Evolutionary conservation across 2,329 filamentous ascomycete genomes (phyloP).

Genomic region (Fusarium luffae): DNA sequence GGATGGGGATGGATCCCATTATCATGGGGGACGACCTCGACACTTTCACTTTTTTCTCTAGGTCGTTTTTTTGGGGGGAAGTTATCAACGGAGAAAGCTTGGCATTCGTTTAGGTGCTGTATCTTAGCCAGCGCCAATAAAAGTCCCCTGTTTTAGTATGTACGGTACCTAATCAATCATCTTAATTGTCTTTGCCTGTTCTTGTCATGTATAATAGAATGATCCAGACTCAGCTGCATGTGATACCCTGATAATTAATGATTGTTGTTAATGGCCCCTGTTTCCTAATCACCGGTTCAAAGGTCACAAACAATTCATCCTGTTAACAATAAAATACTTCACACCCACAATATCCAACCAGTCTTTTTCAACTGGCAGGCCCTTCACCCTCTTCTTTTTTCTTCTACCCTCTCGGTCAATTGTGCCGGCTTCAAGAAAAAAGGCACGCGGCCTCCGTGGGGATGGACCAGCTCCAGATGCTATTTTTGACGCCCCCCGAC

Average conservation of each 20-base stretch:
- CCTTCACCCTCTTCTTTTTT: background rate
- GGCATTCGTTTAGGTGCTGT: slow-evolving; percentile 16
- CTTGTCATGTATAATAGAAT: background rate
- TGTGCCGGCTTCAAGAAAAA: background rate
- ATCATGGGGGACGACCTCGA: slow-evolving; percentile 36
- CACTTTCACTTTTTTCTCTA: slow-evolving; percentile 6
- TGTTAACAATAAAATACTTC: background rate
- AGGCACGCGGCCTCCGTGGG: slow-evolving; percentile 35
- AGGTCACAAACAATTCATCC: background rate
- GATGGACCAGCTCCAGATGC: slow-evolving; percentile 32
- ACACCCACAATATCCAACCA: background rate
- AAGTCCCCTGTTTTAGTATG: slow-evolving; percentile 30
- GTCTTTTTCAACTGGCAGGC: background rate
- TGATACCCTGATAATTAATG: slow-evolving; percentile 1
- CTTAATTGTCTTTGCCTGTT: slow-evolving; percentile 14
- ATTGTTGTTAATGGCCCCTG: slow-evolving; percentile 1
- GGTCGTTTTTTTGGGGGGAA: slow-evolving; percentile 17
- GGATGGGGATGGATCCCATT: slow-evolving; percentile 30
- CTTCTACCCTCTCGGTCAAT: slow-evolving; percentile 1
- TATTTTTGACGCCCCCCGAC: slow-evolving; percentile 43
- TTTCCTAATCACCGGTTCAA: background rate
- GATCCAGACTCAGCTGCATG: slow-evolving; percentile 12
- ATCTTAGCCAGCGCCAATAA: slow-evolving; percentile 16
- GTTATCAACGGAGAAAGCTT: slow-evolving; percentile 29
- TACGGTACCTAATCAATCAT: background rate